Percentiles rank a stretch among this genome's conserved stretches.
Conservation (phyloP, 2,329 filamentous ascomycete genomes). For the Cytospora mali region DNA sequence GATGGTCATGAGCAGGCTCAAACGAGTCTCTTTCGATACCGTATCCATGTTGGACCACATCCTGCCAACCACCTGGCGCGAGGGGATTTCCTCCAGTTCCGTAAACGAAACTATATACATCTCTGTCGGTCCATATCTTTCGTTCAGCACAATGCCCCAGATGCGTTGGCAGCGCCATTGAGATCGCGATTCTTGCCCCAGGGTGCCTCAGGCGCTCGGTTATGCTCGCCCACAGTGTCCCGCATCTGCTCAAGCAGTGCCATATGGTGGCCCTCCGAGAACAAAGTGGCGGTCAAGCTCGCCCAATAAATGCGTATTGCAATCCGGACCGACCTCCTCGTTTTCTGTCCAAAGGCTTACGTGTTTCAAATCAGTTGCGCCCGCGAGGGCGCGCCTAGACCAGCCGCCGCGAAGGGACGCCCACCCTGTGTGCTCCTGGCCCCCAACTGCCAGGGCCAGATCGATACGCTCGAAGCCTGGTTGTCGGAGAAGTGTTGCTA, state of each 20-base stretch:
- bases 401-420: constrained; percentile 26
- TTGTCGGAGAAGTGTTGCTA: constrained; percentile 31
- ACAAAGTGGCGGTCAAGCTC: constrained; percentile 16
- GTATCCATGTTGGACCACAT: too few relatives aligned
- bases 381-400: constrained; percentile 29
- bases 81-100: too few relatives aligned
- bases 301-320: background rate
- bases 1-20: too few relatives aligned
- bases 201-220: background rate
- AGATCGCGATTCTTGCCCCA: background rate
- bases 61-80: too few relatives aligned
- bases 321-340: background rate
- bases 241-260: constrained; percentile 4
- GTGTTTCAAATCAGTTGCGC: constrained; percentile 31
- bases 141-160: too few relatives aligned
- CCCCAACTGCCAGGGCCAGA: constrained; percentile 31
- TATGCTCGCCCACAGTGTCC: background rate
- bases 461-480: constrained; percentile 36
- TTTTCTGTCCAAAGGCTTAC: constrained; percentile 32
- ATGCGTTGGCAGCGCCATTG: background rate
- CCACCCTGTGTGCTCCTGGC: constrained; percentile 20
- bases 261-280: constrained; percentile 24
- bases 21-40: too few relatives aligned
- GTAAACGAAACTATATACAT: too few relatives aligned
- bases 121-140: too few relatives aligned